phyloP scores from a whole-genome alignment of 768 basidiomycete genomes.

The Tricholoma terreum region DNA sequence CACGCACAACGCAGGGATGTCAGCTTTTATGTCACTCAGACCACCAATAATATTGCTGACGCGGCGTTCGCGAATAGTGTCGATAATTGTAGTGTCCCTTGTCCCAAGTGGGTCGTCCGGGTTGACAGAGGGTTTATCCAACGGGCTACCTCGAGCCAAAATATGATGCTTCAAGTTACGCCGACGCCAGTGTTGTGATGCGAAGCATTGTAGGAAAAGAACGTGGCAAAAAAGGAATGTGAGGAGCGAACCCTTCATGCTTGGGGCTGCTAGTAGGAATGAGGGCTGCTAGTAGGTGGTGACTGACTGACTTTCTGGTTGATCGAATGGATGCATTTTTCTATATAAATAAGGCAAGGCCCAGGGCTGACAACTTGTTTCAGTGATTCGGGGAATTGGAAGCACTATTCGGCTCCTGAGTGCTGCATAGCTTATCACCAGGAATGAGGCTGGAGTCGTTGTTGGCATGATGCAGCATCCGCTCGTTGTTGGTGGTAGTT shows the following conservation, averaged over 20 bases:
- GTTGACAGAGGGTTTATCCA: background rate
- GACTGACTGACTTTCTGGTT: too few relatives aligned
- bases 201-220: slow-evolving; percentile 13
- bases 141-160: background rate
- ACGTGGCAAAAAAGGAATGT: slow-evolving; percentile 13
- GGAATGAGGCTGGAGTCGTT: too few relatives aligned
- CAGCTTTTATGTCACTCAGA: slow-evolving; percentile 2
- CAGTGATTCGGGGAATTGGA: too few relatives aligned
- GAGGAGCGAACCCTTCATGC: slow-evolving; percentile 11
- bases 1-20: slow-evolving; percentile 17
- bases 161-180: background rate
- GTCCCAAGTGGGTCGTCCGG: slow-evolving; percentile 13
- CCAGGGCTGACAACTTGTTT: too few relatives aligned
- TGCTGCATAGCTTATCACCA: too few relatives aligned
- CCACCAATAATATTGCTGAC: slow-evolving; percentile 11
- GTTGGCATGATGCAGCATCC: too few relatives aligned
- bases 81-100: slow-evolving; percentile 21
- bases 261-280: too few relatives aligned
- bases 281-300: too few relatives aligned
- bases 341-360: too few relatives aligned
- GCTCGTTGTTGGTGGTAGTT: too few relatives aligned
- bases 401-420: too few relatives aligned
- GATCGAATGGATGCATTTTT: too few relatives aligned
- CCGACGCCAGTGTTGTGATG: slow-evolving; percentile 4
- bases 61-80: slow-evolving; percentile 15